phyloP scores from a whole-genome alignment of 2,329 filamentous ascomycete species.

The Elsinoe perseae region DNA sequence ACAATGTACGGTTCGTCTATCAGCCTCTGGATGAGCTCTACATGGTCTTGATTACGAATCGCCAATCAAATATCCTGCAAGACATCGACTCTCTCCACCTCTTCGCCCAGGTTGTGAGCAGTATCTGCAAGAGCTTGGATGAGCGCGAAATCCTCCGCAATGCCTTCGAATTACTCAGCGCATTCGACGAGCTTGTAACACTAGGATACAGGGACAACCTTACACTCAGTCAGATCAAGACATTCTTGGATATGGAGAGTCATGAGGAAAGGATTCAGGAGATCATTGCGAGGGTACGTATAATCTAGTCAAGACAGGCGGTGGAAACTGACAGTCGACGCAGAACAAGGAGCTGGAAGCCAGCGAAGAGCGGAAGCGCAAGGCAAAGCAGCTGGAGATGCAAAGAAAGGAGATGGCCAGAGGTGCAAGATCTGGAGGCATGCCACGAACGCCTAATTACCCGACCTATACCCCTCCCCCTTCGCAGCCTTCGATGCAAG shows the following conservation, averaged over 20 bases:
- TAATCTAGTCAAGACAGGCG: background rate
- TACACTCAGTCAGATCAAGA: constrained; percentile 95
- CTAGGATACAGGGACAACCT: constrained; percentile 94
- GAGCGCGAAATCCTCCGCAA: constrained; percentile 92
- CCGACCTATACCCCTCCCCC: constrained; percentile 82
- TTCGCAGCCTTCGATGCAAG: constrained; percentile 61
- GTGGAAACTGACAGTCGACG: constrained; percentile 23
- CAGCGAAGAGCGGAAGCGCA: constrained; percentile 94
- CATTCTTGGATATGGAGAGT: constrained; percentile 98
- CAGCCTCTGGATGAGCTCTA: constrained; percentile 98
- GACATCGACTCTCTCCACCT: constrained; percentile 98
- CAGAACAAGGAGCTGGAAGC: constrained; percentile 98
- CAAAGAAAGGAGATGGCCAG: constrained; percentile 94
- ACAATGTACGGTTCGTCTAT: constrained; percentile 99
- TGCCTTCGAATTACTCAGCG: constrained; percentile 91
- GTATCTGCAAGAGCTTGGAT: constrained; percentile 90
- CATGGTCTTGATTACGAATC: constrained; percentile 99
- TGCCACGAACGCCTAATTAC: constrained; percentile 71
- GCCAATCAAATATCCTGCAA: constrained; percentile 97
- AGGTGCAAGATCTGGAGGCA: constrained; percentile 36
- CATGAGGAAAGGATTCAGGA: constrained; percentile 99
- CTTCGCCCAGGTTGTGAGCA: constrained; percentile 94
- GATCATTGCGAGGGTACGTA: constrained; percentile 77
- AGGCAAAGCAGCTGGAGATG: constrained; percentile 97
- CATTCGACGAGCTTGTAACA: constrained; percentile 95